A percentile compares a stretch with the other conserved stretches of the same genome.
These are phyloP conservation scores for Lyophyllum atratum DNA, from an alignment of 768 basidiomycete genomes.

Conservation along the genomic window DNA sequence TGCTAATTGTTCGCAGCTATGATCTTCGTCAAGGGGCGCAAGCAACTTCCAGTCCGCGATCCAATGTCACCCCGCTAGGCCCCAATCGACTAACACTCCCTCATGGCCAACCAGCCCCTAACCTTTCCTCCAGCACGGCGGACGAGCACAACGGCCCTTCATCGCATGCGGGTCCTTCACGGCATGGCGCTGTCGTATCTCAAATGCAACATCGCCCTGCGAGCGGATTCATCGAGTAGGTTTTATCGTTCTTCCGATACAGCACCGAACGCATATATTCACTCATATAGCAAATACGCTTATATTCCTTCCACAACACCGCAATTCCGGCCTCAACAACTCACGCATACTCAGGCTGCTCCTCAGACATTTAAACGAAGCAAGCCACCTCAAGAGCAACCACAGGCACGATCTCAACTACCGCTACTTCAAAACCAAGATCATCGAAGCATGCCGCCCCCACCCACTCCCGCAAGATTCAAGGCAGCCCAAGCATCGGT, in stretches of 20 bases:
- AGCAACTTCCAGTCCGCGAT: slow-evolving; percentile 61
- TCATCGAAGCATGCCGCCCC: slow-evolving; percentile 19
- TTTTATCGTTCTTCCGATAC: slow-evolving; percentile 14
- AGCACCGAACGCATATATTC: slow-evolving; percentile 21
- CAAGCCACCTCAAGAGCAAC: slow-evolving; percentile 25
- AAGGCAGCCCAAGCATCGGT: slow-evolving; percentile 17
- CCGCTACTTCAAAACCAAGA: slow-evolving; percentile 11
- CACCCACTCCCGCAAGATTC: slow-evolving; percentile 27
- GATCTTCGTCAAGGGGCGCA: slow-evolving; percentile 25
- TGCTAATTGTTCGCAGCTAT: slow-evolving; percentile 19
- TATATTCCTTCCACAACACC: slow-evolving; percentile 53
- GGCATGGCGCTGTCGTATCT: slow-evolving; percentile 23
- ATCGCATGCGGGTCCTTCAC: slow-evolving; percentile 25
- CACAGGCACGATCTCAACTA: slow-evolving; percentile 17
- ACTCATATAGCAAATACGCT: slow-evolving; percentile 59
- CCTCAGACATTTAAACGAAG: slow-evolving; percentile 40
- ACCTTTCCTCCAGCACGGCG: slow-evolving; percentile 31
- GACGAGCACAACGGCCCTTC: slow-evolving; percentile 15
- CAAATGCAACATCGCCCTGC: slow-evolving; percentile 41
- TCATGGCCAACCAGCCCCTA: slow-evolving; percentile 55
- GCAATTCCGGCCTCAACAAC: slow-evolving; percentile 37
- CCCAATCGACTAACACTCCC: slow-evolving; percentile 72
- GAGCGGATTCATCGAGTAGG: slow-evolving; percentile 27
- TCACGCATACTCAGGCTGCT: slow-evolving; percentile 44
- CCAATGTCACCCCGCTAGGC: slow-evolving; percentile 53